A percentile compares a stretch with the other conserved stretches of the same genome.
Evolutionary conservation across 306 rosid genomes (phyloP).

Genomic region (Medicago ruthenica): DNA sequence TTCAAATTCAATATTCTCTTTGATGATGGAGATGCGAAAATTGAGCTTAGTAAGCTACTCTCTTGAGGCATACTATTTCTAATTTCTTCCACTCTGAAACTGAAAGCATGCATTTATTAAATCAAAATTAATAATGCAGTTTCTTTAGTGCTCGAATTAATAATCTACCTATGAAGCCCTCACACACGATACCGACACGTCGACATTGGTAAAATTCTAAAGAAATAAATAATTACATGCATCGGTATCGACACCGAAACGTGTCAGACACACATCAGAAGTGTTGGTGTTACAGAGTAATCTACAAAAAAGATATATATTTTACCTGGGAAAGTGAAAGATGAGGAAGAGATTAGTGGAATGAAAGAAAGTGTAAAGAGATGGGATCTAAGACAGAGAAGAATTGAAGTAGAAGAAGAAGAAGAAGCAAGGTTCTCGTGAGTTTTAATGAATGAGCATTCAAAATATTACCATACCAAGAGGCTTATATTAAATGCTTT

Average conservation of each 20-base stretch:
- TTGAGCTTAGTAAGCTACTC: slow-evolving; percentile 44
- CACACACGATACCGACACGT: neutral
- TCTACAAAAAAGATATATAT: too few species aligned
- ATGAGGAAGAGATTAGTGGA: slow-evolving; percentile 18
- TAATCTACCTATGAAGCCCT: neutral
- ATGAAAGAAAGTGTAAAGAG: slow-evolving; percentile 9
- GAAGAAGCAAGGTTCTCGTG: slow-evolving; percentile 54
- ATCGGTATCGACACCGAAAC: too few species aligned
- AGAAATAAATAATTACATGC: too few species aligned
- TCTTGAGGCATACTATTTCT: slow-evolving; percentile 71
- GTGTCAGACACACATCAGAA: neutral
- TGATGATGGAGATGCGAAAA: slow-evolving; percentile 57
- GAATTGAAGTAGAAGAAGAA: slow-evolving; percentile 42
- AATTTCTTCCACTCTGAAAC: neutral
- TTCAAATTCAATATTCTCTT: slow-evolving; percentile 86
- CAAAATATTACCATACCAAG: slow-evolving; percentile 42
- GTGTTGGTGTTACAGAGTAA: neutral
- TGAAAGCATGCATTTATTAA: neutral
- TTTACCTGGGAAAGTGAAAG: slow-evolving; percentile 4
- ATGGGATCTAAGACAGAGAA: slow-evolving; percentile 50
- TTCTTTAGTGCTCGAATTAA: neutral
- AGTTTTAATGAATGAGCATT: slow-evolving; percentile 51
- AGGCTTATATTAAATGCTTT: slow-evolving; percentile 57
- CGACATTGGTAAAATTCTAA: too few species aligned
- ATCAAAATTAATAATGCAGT: neutral